Base-by-base conservation (phyloP, 768 basidiomycete species). In the Pilatotrama ljubarskyi region DNA sequence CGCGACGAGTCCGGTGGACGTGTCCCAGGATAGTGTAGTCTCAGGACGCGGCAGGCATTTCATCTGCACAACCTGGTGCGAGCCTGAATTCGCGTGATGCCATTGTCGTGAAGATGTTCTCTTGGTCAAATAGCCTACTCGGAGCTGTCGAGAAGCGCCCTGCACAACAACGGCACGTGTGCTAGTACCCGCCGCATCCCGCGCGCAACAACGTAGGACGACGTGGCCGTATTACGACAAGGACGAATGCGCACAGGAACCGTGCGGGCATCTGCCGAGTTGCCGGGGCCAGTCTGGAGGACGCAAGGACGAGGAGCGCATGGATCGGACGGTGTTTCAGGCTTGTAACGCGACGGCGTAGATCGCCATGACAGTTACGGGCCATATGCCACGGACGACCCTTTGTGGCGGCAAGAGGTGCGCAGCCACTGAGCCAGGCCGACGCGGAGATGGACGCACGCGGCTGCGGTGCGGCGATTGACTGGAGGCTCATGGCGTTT, bases 311-410 rank as follows among this genome's bases (percentile, higher is more conserved):
- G 25, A 32, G 47, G 36, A 22, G 14, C 55, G 55, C 55, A 26
- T 47, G 46, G 46, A 5, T n/a, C 49, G 11, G 17, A n/a, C 14
- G n/a, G 18, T 49, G 55, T 57, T 57, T 57, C 55, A 49, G 29
- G 38, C 5, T 40, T 20, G 26, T 18, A 25, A 26, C 47, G 48
- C 29, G 35, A 49, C 36, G 37, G 25, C 15, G 37, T 11, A 14
- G 14, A 53, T 59, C 51, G 46, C 47, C 51, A 59, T 59, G 58
- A 36, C 51, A 53, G 20, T 53, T 44, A 29, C 41, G 22, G 41
- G 25, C n/a, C 51, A 38, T 51, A 18, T 35, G 35, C 6, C 48
- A 3, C n/a, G n/a, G 35, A 5, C 58, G 50, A 46, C 58, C 58
- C 49, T 51, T 26, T 25, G 14, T 32, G n/a, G 40, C 40, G 40